phyloP scores from a whole-genome alignment of 2,329 filamentous ascomycete species.

The Hirsutella thompsonii region DNA sequence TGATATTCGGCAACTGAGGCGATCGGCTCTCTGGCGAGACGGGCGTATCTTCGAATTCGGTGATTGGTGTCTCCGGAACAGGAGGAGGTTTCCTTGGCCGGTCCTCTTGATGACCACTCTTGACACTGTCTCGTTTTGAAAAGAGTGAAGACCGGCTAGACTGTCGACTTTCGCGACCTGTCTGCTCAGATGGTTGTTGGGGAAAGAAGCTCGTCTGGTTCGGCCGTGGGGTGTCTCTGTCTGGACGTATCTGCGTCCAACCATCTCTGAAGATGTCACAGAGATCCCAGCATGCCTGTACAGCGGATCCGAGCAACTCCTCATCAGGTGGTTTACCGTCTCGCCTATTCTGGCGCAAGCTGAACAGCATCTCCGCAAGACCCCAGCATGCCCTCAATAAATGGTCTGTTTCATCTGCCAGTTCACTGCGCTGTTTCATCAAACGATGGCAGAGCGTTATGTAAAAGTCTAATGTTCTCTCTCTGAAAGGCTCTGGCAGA shows the following conservation, averaged over 20 bases:
- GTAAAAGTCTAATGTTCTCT: slow-evolving; percentile 87
- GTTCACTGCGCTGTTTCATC: slow-evolving; percentile 82
- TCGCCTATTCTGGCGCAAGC: slow-evolving; percentile 66
- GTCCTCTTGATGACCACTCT: slow-evolving; percentile 31
- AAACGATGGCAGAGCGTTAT: slow-evolving; percentile 84
- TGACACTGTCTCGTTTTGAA: slow-evolving; percentile 41
- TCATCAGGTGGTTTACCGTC: slow-evolving; percentile 65
- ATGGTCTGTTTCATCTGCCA: slow-evolving; percentile 72
- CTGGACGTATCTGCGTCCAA: slow-evolving; percentile 79
- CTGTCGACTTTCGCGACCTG: slow-evolving; percentile 32
- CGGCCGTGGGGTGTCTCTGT: slow-evolving; percentile 72
- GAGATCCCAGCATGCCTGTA: slow-evolving; percentile 89
- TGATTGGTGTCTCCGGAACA: slow-evolving; percentile 82
- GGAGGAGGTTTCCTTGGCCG: slow-evolving; percentile 32
- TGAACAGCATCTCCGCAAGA: slow-evolving; percentile 86
- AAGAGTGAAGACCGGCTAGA: slow-evolving; percentile 37
- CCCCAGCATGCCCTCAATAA: slow-evolving; percentile 80
- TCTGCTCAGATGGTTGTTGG: slow-evolving; percentile 34
- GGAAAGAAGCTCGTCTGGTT: slow-evolving; percentile 61
- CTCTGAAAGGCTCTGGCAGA: slow-evolving; percentile 74
- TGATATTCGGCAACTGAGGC: slow-evolving; percentile 70
- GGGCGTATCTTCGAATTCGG: slow-evolving; percentile 85
- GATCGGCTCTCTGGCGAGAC: slow-evolving; percentile 69
- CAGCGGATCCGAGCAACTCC: slow-evolving; percentile 73
- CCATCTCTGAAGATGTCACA: slow-evolving; percentile 88